Evolutionary conservation across 352 stramenopile genomes (phyloP).

Genomic region (Phytophthora sp.): DNA sequence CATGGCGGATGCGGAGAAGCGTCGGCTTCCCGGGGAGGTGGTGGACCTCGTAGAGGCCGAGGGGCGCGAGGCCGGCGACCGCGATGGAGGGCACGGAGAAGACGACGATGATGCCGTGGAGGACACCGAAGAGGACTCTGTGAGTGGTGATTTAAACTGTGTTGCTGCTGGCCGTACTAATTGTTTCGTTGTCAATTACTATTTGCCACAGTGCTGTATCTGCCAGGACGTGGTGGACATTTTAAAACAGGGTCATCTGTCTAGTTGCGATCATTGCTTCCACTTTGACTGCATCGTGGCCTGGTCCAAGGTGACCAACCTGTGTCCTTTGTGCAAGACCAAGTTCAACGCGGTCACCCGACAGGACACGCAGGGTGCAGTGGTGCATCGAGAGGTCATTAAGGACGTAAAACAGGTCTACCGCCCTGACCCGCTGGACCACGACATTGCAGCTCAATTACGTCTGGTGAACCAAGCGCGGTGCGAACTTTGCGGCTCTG

Average conservation of each 20-base stretch:
- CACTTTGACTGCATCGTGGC: constrained; percentile 86
- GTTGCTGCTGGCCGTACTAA: no score
- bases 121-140: constrained; percentile 44
- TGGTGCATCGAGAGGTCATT: constrained; percentile 49
- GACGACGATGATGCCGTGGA: constrained; percentile 38
- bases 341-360: constrained; percentile 68
- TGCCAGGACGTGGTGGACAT: constrained; percentile 74
- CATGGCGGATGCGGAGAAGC: constrained; percentile 31
- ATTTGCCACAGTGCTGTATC: constrained; percentile 71
- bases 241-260: constrained; percentile 59
- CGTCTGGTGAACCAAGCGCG: constrained; percentile 72
- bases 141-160: constrained; percentile 6
- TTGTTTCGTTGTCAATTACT: constrained; percentile 1
- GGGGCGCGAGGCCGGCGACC: constrained; percentile 9
- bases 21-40: constrained; percentile 5
- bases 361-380: constrained; percentile 41
- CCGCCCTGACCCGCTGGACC: constrained; percentile 60
- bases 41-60: constrained; percentile 9
- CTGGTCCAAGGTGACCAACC: constrained; percentile 84
- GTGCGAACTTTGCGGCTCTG: constrained; percentile 74
- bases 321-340: constrained; percentile 84
- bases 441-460: constrained; percentile 73
- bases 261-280: constrained; percentile 80
- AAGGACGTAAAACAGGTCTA: constrained; percentile 69
- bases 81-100: constrained; percentile 12